Evolutionary conservation across 257 asterid genomes (phyloP), one percentile per base, ranked within the genome.

Genomic region (Thymus quinquecostatus): DNA sequence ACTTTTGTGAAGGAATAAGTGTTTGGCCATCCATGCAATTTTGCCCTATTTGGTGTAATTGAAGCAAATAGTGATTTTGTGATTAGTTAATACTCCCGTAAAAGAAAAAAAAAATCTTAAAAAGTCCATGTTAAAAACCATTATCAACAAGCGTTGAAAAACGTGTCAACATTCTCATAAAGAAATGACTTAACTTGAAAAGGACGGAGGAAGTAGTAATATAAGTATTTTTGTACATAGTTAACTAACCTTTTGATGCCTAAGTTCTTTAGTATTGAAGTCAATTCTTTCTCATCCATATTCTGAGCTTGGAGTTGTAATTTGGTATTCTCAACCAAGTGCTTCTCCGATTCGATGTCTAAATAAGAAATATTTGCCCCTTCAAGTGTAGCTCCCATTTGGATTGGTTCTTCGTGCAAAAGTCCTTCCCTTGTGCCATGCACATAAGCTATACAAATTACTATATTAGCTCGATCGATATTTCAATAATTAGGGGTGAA

Each of bases 21-120:
- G 71, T 89, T 89, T 66, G 92, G 91, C 92, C 96, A 89, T 5
- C 96, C 92, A 77, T 89, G 88, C 64, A 85, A 6, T 55, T 0
- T 77, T 69, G 96, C 85, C 75, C 92, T 47, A 47, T 47, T 3
- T 47, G 14, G 14, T 11, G 14, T 38, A 38, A n/a, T n/a, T n/a
- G n/a, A n/a, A n/a, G n/a, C n/a, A n/a, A n/a, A n/a, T n/a, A n/a
- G n/a, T n/a, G n/a, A n/a, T n/a, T n/a, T n/a, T n/a, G n/a, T n/a
- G n/a, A n/a, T n/a, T n/a, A n/a, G n/a, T n/a, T n/a, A n/a, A n/a
- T n/a, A n/a, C n/a, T n/a, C n/a, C n/a, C n/a, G n/a, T n/a, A n/a
- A n/a, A n/a, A n/a, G n/a, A n/a, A n/a, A n/a, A n/a, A n/a, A n/a
- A n/a, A n/a, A n/a, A n/a, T n/a, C n/a, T n/a, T n/a, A n/a, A n/a